phyloP scores from a whole-genome alignment of 768 basidiomycete species.

The Xanthoconium stramineum region DNA sequence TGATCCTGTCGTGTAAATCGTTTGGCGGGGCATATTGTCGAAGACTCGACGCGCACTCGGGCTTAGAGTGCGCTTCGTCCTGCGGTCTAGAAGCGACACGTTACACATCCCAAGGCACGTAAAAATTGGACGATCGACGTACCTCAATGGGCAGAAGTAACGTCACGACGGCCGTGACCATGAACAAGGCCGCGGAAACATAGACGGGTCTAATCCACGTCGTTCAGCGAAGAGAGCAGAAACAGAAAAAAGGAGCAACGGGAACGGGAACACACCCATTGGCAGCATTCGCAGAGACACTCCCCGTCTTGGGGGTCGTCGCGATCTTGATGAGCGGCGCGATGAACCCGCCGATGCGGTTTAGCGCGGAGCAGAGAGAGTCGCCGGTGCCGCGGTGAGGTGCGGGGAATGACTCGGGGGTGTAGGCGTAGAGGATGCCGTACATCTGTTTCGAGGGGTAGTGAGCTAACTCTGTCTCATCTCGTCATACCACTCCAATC shows the following conservation, averaged over 20 bases:
- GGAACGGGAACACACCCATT: slow-evolving; percentile 30
- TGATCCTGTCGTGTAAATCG: background rate
- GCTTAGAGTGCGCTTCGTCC: slow-evolving; percentile 21
- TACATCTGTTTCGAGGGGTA: slow-evolving; percentile 37
- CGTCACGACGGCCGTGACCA: slow-evolving; percentile 40
- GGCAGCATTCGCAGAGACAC: slow-evolving; percentile 28
- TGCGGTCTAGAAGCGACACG: slow-evolving; percentile 20
- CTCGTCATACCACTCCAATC: background rate
- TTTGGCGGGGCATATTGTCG: background rate
- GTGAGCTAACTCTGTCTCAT: background rate
- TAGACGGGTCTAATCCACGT: slow-evolving; percentile 39
- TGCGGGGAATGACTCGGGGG: slow-evolving; percentile 58
- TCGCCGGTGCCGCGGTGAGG: slow-evolving; percentile 56
- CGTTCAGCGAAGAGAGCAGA: background rate
- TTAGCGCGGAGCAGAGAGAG: slow-evolving; percentile 46
- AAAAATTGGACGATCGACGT: background rate
- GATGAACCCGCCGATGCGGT: slow-evolving; percentile 46
- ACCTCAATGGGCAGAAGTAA: slow-evolving; percentile 49
- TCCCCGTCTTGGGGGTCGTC: slow-evolving; percentile 35
- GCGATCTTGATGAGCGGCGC: slow-evolving; percentile 49
- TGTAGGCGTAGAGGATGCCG: slow-evolving; percentile 54
- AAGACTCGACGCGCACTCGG: background rate
- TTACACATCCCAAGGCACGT: too few relatives aligned
- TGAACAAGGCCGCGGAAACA: slow-evolving; percentile 45
- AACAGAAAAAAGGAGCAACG: background rate